Percentiles rank a stretch among this genome's conserved stretches.
Evolutionary conservation across 2,329 filamentous ascomycete species (phyloP).

Genomic region (Nothopassalora personata): DNA sequence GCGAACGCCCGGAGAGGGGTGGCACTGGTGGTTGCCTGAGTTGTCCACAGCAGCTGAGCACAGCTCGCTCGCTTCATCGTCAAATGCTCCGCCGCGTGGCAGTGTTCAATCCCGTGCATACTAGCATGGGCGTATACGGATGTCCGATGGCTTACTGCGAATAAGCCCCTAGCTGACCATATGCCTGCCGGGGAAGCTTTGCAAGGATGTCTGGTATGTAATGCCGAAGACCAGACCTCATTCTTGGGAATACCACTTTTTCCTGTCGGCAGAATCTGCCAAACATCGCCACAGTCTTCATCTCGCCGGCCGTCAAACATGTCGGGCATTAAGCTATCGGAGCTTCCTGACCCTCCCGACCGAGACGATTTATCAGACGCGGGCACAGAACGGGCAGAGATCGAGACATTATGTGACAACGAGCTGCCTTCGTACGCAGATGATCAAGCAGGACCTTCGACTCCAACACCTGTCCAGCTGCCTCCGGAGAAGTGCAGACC

Average conservation of each 20-base stretch:
- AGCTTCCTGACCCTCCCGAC: not conserved
- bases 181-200: not conserved
- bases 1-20: no score
- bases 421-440: conserved; percentile 10
- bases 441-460: not conserved
- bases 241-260: not conserved
- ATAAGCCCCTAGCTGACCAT: not conserved
- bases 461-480: not conserved
- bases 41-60: not conserved
- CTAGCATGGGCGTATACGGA: not conserved
- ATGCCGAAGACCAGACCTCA: not conserved
- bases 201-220: not conserved
- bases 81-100: not conserved
- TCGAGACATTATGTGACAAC: conserved; percentile 9
- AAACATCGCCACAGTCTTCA: not conserved
- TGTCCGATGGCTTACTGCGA: not conserved
- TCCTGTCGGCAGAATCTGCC: not conserved
- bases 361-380: conserved; percentile 13
- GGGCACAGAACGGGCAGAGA: conserved; percentile 9
- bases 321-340: not conserved
- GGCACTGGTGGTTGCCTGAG: not conserved
- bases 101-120: not conserved
- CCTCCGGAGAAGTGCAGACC: conserved; percentile 3
- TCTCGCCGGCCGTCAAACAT: not conserved
- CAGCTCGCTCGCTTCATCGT: not conserved